phyloP scores from a whole-genome alignment of 257 asterid species.

The Plectranthus barbatus region DNA sequence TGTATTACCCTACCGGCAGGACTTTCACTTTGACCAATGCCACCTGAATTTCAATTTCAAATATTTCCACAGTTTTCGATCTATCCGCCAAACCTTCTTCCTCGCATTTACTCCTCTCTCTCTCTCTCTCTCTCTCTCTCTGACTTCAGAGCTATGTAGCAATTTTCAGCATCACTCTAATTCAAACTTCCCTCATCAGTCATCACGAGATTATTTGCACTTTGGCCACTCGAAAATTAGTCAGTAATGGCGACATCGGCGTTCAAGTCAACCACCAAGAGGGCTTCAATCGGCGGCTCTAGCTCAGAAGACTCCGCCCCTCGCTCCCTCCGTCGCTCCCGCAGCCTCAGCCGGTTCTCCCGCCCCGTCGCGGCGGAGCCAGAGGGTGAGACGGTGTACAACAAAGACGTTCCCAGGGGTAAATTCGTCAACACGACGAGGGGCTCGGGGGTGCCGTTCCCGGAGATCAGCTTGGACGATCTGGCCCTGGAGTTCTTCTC shows the following conservation, averaged over 20 bases:
- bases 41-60: constrained; percentile 22
- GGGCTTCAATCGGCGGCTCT: constrained; percentile 48
- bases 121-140: constrained; percentile 3
- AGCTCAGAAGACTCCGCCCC: constrained; percentile 23
- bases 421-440: constrained; percentile 69
- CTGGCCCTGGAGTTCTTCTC: constrained; percentile 67
- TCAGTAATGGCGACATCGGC: constrained; percentile 75
- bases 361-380: constrained; percentile 27
- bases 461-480: constrained; percentile 85
- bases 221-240: background rate
- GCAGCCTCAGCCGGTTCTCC: constrained; percentile 37
- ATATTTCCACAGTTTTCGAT: constrained; percentile 12
- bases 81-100: constrained; percentile 20
- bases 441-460: constrained; percentile 48
- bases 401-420: constrained; percentile 39
- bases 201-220: background rate
- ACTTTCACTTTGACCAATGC: too few relatives aligned
- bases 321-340: constrained; percentile 40
- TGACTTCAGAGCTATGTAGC: background rate
- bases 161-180: constrained; percentile 4
- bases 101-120: background rate
- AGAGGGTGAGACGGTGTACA: constrained; percentile 28
- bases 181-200: constrained; percentile 7
- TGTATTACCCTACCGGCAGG: background rate
- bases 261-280: constrained; percentile 57